Conservation (phyloP, 345 rosid species). For the Arabidopsis arenosa region DNA sequence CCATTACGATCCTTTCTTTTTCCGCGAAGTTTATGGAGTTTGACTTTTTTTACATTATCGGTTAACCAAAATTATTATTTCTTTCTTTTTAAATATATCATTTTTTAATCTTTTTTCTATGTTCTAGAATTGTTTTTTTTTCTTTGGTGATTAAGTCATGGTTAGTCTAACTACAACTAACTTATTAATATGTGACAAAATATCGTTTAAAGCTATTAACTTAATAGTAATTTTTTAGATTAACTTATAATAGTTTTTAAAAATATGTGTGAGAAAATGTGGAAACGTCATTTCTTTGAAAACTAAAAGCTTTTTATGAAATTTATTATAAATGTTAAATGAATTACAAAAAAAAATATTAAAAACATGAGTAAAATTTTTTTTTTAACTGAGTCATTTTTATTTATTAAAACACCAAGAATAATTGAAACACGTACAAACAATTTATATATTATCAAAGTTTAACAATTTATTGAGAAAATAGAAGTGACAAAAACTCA, state of each 20-base stretch:
- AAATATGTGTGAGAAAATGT: too few species aligned
- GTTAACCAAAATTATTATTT: conserved; percentile 8
- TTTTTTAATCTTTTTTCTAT: neutral
- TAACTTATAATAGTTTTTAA: too few species aligned
- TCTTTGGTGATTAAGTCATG: neutral
- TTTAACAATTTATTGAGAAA: neutral
- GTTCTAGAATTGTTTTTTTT: neutral
- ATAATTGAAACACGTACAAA: neutral
- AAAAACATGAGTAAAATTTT: too few species aligned
- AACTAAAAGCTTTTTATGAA: too few species aligned
- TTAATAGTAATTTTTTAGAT: too few species aligned
- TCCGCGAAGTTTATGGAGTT: conserved; percentile 42
- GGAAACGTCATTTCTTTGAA: too few species aligned
- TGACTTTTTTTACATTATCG: conserved; percentile 35
- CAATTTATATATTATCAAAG: neutral
- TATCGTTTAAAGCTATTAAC: too few species aligned
- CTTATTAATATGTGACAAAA: neutral
- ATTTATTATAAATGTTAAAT: too few species aligned
- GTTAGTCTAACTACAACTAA: neutral
- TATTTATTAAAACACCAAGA: too few species aligned
- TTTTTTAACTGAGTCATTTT: too few species aligned
- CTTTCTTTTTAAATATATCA: neutral
- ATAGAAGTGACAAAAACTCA: neutral
- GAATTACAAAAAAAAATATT: too few species aligned
- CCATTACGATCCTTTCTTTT: conserved; percentile 37